Evolutionary conservation across 208 protist species (phyloP), one percentile per base, ranked within the genome.

Genomic region (Trypanosoma conorhini): DNA sequence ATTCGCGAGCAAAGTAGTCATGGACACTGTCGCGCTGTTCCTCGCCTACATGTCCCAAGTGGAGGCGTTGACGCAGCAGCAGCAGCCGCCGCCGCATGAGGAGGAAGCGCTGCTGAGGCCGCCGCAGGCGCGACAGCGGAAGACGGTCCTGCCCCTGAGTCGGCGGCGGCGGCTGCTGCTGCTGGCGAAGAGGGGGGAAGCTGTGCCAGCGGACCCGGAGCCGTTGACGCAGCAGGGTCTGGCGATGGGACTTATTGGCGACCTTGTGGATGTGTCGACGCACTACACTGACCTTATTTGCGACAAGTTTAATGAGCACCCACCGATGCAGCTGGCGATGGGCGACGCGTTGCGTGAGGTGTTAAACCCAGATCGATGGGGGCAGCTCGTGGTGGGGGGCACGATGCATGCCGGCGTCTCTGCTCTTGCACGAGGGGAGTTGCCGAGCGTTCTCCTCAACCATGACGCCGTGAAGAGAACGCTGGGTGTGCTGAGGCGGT

Each of bases 331-430:
- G 28, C 38, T 54, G 19, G 88, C 82, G 0, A 31, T 91, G 57
- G 35, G 52, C 22, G 78, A 93, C 65, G 85, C 79, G 33, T 26
- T 91, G 28, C 78, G 77, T 62, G 81, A 83, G 62, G 38, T 89
- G 0, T 62, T 89, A 52, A 80, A 86, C 38, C 82, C 82, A 5
- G 54, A 76, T 3, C 79, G 72, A 24, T 92, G 87, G 87, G 73
- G 72, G 3, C 75, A 76, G 30, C 33, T 55, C 70, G 73, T 68
- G 55, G 59, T 70, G 63, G 26, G 67, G 54, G 40, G 65, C 17
- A 19, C 4, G 2, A 55, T 30, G 30, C 35, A 21, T 56, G 69
- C 28, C 3, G 19, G 42, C 3, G 42, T 26, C 1, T 19, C 57
- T 38, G 17, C 44, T 48, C 22, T 42, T 63, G 21, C 21, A 60